Percentiles rank a stretch among this genome's conserved stretches.
Evolutionary conservation across 257 asterid species (phyloP).

Genomic region (Linaria vulgaris): DNA sequence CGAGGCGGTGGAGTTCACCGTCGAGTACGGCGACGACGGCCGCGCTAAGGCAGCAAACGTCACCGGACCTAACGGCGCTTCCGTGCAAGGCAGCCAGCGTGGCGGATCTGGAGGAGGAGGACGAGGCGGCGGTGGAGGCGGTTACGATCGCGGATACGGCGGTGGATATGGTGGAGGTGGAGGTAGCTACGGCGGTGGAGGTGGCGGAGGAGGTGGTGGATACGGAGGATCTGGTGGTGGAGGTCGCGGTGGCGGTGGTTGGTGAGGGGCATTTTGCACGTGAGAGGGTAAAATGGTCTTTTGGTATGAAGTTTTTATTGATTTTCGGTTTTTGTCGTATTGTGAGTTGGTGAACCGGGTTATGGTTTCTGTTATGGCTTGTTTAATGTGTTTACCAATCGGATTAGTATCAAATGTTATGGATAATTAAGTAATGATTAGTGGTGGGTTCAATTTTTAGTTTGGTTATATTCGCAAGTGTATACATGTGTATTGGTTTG

Average conservation of each 20-base stretch:
- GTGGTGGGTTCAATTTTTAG: no score
- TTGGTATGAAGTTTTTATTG: neutral
- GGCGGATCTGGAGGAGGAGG: constrained; percentile 32
- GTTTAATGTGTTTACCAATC: no score
- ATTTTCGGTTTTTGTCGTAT: neutral
- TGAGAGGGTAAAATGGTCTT: constrained; percentile 16
- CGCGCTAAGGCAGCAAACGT: constrained; percentile 27
- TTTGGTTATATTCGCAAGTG: no score
- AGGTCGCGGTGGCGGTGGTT: constrained; percentile 30
- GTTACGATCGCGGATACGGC: constrained; percentile 28
- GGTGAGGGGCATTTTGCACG: constrained; percentile 66
- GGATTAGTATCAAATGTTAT: no score
- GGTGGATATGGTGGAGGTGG: constrained; percentile 27
- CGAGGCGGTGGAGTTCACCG: constrained; percentile 40
- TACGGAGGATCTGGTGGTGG: constrained; percentile 25
- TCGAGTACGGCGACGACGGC: constrained; percentile 24
- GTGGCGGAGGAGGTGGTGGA: constrained; percentile 28
- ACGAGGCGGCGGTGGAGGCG: constrained; percentile 25
- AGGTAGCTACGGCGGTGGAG: no score
- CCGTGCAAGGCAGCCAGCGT: constrained; percentile 43
- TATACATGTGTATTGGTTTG: no score
- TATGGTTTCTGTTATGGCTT: no score
- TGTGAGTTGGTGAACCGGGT: neutral
- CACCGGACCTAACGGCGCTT: constrained; percentile 35
- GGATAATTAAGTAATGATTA: no score